Percentiles rank a stretch among this genome's conserved stretches.
These are phyloP conservation scores for Kregervanrija fluxuum DNA, from an alignment of 805 yeast species.

Conservation along the genomic window DNA sequence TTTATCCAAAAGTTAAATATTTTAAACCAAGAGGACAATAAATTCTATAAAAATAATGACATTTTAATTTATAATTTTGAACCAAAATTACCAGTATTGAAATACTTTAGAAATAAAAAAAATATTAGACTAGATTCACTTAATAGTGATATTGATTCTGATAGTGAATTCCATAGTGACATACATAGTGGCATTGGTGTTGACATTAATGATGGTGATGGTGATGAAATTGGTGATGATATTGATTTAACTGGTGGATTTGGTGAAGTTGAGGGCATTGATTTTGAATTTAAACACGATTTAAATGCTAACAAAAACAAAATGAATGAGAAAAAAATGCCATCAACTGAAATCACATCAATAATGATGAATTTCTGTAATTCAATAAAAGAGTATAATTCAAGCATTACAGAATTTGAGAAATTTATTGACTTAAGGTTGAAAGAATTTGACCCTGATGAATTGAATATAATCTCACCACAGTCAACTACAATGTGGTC, in stretches of 20 bases:
- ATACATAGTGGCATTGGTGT: not conserved
- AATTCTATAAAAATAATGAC: conserved; percentile 7
- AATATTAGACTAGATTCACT: conserved; percentile 3
- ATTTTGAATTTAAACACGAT: not conserved
- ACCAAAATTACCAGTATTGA: conserved; percentile 19
- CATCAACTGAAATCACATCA: no score
- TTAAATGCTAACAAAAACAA: conserved; percentile 1
- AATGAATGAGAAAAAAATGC: not conserved
- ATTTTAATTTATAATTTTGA: conserved; percentile 4
- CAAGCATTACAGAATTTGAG: no score
- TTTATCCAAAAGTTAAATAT: conserved; percentile 10
- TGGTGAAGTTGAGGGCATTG: conserved; percentile 1
- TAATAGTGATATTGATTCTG: conserved; percentile 2
- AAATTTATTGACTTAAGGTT: no score
- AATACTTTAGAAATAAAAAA: not conserved
- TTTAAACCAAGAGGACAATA: conserved; percentile 8
- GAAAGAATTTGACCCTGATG: no score
- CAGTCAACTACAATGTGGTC: no score
- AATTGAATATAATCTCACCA: no score
- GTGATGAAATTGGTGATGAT: conserved; percentile 3
- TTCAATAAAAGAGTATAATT: no score
- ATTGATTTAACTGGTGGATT: conserved; percentile 4
- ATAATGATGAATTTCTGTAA: no score
- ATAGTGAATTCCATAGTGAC: conserved; percentile 3
- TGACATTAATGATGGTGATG: conserved; percentile 5